These are phyloP conservation scores for Leccinellum luteum DNA, from an alignment of 768 basidiomycete species.

Conservation along the genomic window DNA sequence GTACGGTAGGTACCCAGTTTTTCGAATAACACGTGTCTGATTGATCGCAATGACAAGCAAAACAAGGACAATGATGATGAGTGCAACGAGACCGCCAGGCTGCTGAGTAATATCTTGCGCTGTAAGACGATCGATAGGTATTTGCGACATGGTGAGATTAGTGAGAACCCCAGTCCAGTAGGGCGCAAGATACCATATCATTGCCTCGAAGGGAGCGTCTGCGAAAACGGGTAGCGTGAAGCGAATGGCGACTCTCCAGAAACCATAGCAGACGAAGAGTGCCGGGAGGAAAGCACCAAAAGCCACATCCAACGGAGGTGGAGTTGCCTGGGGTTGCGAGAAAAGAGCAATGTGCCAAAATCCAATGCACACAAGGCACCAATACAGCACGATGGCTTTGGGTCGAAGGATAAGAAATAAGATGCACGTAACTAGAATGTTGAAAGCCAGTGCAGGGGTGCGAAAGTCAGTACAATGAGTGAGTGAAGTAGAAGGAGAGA, in stretches of 20 bases:
- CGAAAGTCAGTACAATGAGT: slow-evolving; percentile 72
- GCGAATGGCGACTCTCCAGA: slow-evolving; percentile 76
- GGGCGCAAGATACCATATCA: slow-evolving; percentile 69
- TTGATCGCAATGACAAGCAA: slow-evolving; percentile 61
- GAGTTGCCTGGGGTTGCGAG: slow-evolving; percentile 64
- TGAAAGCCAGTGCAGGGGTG: slow-evolving; percentile 66
- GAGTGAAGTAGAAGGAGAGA: slow-evolving; percentile 47
- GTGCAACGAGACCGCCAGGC: slow-evolving; percentile 63
- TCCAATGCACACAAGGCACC: slow-evolving; percentile 79
- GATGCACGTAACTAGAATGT: slow-evolving; percentile 62
- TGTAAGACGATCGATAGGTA: slow-evolving; percentile 77
- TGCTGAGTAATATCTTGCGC: slow-evolving; percentile 62
- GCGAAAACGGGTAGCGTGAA: slow-evolving; percentile 71
- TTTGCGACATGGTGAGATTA: slow-evolving; percentile 66
- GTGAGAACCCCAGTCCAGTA: slow-evolving; percentile 79
- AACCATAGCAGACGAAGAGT: slow-evolving; percentile 73
- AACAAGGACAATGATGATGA: slow-evolving; percentile 66
- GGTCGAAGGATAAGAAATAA: slow-evolving; percentile 76
- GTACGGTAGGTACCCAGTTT: slow-evolving; percentile 78
- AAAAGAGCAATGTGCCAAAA: slow-evolving; percentile 85
- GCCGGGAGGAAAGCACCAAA: slow-evolving; percentile 77
- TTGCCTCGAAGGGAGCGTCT: slow-evolving; percentile 67
- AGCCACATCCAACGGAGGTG: slow-evolving; percentile 68
- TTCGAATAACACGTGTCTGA: slow-evolving; percentile 78
- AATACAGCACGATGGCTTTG: slow-evolving; percentile 62